Percentiles rank a stretch among this genome's conserved stretches.
Evolutionary conservation across 2,329 filamentous ascomycete genomes (phyloP).

Genomic region (Cladosporium sp.): DNA sequence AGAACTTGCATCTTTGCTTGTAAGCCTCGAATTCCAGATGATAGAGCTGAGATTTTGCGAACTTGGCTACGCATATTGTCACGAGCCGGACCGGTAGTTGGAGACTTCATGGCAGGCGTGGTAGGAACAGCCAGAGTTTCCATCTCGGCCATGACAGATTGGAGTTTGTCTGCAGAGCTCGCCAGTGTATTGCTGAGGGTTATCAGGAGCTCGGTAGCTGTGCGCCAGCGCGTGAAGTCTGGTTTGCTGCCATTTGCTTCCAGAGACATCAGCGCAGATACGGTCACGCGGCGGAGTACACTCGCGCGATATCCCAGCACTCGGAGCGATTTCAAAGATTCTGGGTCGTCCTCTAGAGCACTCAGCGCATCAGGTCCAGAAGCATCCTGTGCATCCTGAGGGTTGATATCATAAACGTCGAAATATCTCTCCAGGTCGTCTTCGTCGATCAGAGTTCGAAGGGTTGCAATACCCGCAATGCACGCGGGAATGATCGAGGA

Average conservation of each 20-base stretch:
- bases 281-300: conserved; percentile 73
- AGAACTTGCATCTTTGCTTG: conserved; percentile 93
- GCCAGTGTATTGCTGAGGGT: conserved; percentile 58
- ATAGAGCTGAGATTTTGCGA: conserved; percentile 80
- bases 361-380: conserved; percentile 47
- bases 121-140: conserved; percentile 54
- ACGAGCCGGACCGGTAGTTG: conserved; percentile 61
- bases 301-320: conserved; percentile 64
- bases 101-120: conserved; percentile 54
- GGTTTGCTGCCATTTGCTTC: conserved; percentile 73
- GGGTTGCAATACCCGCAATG: conserved; percentile 60
- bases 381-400: conserved; percentile 44
- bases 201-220: conserved; percentile 69
- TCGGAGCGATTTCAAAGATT: conserved; percentile 74
- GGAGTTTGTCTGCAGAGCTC: conserved; percentile 60
- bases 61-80: conserved; percentile 84
- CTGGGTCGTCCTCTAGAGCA: conserved; percentile 67
- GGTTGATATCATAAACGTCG: conserved; percentile 56
- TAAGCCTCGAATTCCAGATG: conserved; percentile 81
- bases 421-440: conserved; percentile 87
- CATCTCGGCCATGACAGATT: conserved; percentile 68
- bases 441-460: conserved; percentile 71
- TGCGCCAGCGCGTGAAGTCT: conserved; percentile 74
- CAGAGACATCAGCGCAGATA: conserved; percentile 84
- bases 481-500: conserved; percentile 66